phyloP scores from a whole-genome alignment of 192 early-diverging fungal genomes.

The Coemansia sp. region DNA sequence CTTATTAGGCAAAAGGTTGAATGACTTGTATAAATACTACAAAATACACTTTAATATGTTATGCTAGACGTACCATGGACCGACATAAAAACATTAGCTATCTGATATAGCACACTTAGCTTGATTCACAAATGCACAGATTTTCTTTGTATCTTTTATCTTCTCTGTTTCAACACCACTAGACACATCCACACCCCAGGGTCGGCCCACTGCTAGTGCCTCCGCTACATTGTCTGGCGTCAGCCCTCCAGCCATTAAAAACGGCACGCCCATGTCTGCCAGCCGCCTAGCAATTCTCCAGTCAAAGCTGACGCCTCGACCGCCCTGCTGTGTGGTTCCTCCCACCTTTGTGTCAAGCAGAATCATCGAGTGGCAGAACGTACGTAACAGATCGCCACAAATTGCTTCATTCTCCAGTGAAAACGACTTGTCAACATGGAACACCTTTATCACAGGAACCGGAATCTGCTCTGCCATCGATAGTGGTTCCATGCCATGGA shows the following conservation, averaged over 20 bases:
- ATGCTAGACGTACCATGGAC: too few species aligned
- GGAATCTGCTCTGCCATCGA: conserved; percentile 69
- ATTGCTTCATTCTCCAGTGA: neutral
- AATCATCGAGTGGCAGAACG: conserved; percentile 28
- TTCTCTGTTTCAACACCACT: conserved; percentile 87
- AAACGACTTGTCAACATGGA: conserved; percentile 73
- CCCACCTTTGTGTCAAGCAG: conserved; percentile 68
- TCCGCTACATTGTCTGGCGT: conserved; percentile 74
- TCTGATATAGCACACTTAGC: conserved; percentile 31
- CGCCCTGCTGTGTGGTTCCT: conserved; percentile 63
- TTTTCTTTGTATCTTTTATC: conserved; percentile 76
- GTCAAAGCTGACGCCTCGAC: conserved; percentile 79
- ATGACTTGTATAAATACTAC: too few species aligned
- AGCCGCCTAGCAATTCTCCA: conserved; percentile 70
- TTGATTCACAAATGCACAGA: conserved; percentile 66
- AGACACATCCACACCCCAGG: conserved; percentile 90
- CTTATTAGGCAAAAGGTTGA: too few species aligned
- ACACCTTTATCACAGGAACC: conserved; percentile 83
- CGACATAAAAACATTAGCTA: conserved; percentile 4
- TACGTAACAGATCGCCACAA: conserved; percentile 10
- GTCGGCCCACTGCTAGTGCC: conserved; percentile 66
- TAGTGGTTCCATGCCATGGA: conserved; percentile 79
- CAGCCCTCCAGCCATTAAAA: conserved; percentile 89
- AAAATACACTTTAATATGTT: too few species aligned
- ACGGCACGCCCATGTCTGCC: conserved; percentile 61